These are phyloP conservation scores for Gaeumannomyces tritici DNA, from an alignment of 2,329 filamentous ascomycete genomes.

Conservation along the genomic window DNA sequence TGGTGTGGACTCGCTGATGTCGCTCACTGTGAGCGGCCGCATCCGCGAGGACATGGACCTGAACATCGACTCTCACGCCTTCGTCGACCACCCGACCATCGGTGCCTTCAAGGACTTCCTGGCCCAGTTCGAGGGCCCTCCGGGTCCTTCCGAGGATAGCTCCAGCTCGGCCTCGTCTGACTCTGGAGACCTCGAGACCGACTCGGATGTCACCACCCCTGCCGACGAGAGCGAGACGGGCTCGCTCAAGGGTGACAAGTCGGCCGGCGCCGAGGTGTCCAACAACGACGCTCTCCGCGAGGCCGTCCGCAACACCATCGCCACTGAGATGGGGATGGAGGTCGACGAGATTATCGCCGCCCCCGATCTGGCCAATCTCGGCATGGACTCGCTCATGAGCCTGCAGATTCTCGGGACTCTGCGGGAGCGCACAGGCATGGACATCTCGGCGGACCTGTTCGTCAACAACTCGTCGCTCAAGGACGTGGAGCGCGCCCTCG, in stretches of 20 bases:
- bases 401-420: conserved; percentile 45
- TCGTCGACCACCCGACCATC: conserved; percentile 44
- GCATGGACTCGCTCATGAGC: conserved; percentile 51
- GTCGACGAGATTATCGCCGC: conserved; percentile 50
- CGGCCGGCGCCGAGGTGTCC: conserved; percentile 18
- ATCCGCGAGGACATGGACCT: conserved; percentile 49
- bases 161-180: conserved; percentile 31
- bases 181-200: conserved; percentile 33
- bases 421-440: conserved; percentile 41
- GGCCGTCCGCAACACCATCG: conserved; percentile 55
- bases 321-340: conserved; percentile 64
- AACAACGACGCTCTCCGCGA: conserved; percentile 34
- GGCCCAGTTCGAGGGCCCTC: conserved; percentile 23
- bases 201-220: conserved; percentile 43
- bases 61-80: conserved; percentile 40
- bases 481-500: conserved; percentile 56
- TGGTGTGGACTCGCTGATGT: conserved; percentile 53
- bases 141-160: conserved; percentile 17
- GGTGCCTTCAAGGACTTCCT: conserved; percentile 40
- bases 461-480: conserved; percentile 52
- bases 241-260: conserved; percentile 30
- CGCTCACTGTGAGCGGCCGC: conserved; percentile 45
- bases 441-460: conserved; percentile 51
- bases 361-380: conserved; percentile 43
- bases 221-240: conserved; percentile 42